phyloP scores from a whole-genome alignment of 371 early-diverging fungal species.

The Smittium culicis region DNA sequence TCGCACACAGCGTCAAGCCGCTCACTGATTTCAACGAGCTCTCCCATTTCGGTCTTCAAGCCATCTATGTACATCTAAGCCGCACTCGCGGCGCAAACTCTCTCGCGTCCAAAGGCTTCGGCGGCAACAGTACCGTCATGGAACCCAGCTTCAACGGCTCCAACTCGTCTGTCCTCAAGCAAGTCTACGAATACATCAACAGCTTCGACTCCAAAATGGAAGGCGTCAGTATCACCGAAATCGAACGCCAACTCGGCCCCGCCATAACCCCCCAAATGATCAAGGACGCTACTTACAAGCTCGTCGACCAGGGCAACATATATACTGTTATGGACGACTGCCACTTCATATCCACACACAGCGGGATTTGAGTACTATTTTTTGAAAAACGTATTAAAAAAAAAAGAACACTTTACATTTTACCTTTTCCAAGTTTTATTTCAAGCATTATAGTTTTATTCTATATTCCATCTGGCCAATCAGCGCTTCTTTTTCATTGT shows the following conservation, averaged over 20 bases:
- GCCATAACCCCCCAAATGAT: background rate
- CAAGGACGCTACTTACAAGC: constrained; percentile 2
- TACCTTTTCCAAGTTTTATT: background rate
- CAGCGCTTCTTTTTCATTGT: no score
- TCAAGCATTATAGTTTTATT: no score
- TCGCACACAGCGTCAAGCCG: constrained; percentile 39
- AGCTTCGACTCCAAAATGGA: constrained; percentile 4
- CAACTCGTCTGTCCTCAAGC: background rate
- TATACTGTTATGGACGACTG: constrained; percentile 10
- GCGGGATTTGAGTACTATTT: background rate
- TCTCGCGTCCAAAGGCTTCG: no score
- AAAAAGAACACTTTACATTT: background rate
- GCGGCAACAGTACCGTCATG: background rate
- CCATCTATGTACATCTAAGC: constrained; percentile 42
- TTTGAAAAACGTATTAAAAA: no score
- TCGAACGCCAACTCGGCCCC: background rate
- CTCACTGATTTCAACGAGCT: constrained; percentile 60
- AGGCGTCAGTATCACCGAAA: constrained; percentile 4
- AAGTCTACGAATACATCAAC: constrained; percentile 6
- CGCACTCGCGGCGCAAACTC: constrained; percentile 27
- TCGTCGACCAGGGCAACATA: constrained; percentile 9
- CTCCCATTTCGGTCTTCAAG: constrained; percentile 51
- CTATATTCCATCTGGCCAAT: no score
- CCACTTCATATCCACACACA: constrained; percentile 9
- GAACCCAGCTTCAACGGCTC: background rate